Evolutionary conservation across 2,329 filamentous ascomycete species (phyloP).

Genomic region (Nannizzia gypsea): DNA sequence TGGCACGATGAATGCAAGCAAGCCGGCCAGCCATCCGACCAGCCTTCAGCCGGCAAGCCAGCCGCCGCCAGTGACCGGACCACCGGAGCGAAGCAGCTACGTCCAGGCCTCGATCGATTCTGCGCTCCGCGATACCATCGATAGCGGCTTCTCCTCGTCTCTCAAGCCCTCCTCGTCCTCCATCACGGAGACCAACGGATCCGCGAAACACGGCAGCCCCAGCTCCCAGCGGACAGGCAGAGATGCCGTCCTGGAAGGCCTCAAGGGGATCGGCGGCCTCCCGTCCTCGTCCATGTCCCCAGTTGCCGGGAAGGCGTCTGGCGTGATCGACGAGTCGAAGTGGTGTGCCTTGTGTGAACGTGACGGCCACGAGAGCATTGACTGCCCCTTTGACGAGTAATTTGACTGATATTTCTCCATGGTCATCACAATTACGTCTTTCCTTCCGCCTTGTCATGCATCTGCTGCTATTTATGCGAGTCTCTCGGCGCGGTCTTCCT

Average conservation of each 20-base stretch:
- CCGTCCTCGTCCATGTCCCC: slow-evolving; percentile 42
- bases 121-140: background rate
- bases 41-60: slow-evolving; percentile 4
- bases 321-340: slow-evolving; percentile 68
- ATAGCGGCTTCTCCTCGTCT: background rate
- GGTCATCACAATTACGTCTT: background rate
- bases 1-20: slow-evolving; percentile 27
- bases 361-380: slow-evolving; percentile 91
- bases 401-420: background rate
- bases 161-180: background rate
- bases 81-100: background rate
- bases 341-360: slow-evolving; percentile 97
- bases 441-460: background rate
- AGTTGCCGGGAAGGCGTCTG: slow-evolving; percentile 65
- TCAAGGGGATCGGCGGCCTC: slow-evolving; percentile 31
- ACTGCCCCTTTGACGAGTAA: slow-evolving; percentile 78
- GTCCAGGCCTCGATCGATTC: background rate
- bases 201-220: slow-evolving; percentile 7
- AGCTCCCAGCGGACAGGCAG: slow-evolving; percentile 29
- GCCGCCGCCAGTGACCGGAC: background rate
- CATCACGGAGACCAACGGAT: slow-evolving; percentile 3
- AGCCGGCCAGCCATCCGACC: slow-evolving; percentile 12
- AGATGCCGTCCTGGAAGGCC: slow-evolving; percentile 32
- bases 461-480: background rate
- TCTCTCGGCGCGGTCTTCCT: background rate